These are phyloP conservation scores for Cairneyella variabilis DNA, from an alignment of 495 filamentous ascomycete genomes.

Conservation along the genomic window DNA sequence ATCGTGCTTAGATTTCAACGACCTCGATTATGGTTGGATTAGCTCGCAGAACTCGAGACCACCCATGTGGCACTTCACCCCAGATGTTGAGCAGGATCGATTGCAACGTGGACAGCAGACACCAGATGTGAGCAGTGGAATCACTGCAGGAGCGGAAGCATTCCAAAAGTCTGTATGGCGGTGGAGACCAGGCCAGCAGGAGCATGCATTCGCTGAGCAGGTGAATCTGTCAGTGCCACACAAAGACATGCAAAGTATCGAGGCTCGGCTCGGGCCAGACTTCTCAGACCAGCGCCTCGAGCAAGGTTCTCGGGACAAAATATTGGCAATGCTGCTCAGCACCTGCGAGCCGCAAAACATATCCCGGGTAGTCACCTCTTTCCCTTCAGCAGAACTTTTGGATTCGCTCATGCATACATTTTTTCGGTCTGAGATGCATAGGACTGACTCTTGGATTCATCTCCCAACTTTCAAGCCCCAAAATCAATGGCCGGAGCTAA, in stretches of 20 bases:
- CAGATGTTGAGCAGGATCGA: not conserved
- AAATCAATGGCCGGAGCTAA: constrained; percentile 49
- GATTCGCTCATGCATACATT: constrained; percentile 61
- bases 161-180: constrained; percentile 42
- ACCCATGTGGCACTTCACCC: not conserved
- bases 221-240: not conserved
- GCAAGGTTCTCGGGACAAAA: constrained; percentile 16
- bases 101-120: not conserved
- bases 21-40: constrained; percentile 55
- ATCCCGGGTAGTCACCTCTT: constrained; percentile 50
- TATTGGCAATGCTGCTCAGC: constrained; percentile 55
- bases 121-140: constrained; percentile 14
- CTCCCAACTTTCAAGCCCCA: constrained; percentile 50
- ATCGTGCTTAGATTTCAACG: constrained; percentile 54
- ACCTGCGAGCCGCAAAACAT: constrained; percentile 43
- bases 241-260: constrained; percentile 2
- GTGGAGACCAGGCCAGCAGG: constrained; percentile 39
- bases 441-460: constrained; percentile 57
- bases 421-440: constrained; percentile 45
- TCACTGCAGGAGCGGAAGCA: constrained; percentile 27
- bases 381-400: constrained; percentile 55
- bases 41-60: constrained; percentile 49
- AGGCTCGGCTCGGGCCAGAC: not conserved
- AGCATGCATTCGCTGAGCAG: not conserved
- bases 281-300: not conserved